These are phyloP conservation scores for Iris macrosiphon DNA, from an alignment of 106 monocot species.

Conservation along the genomic window DNA sequence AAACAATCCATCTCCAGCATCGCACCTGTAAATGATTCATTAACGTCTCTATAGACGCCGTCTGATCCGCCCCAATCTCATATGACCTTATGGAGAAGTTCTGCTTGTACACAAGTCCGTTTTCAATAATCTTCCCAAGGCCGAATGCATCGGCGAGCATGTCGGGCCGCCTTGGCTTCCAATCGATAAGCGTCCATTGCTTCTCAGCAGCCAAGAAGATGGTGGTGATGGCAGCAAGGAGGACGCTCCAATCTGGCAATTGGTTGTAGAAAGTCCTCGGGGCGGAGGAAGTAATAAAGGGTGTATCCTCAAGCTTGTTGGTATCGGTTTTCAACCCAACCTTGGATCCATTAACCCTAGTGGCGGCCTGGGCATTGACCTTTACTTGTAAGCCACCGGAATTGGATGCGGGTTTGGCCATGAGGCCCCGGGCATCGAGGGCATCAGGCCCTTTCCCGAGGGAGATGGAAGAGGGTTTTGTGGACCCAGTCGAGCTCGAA, in stretches of 20 bases:
- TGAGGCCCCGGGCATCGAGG: conserved; percentile 1
- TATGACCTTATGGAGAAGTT: conserved; percentile 42
- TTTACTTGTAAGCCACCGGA: conserved; percentile 22
- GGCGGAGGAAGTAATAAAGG: neutral
- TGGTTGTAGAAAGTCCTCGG: conserved; percentile 33
- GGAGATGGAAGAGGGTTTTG: neutral
- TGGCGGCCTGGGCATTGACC: conserved; percentile 23
- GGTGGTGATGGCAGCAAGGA: conserved; percentile 46
- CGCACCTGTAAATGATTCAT: conserved; percentile 58
- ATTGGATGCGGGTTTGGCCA: conserved; percentile 5
- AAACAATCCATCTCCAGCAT: neutral
- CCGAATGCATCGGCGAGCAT: conserved; percentile 34
- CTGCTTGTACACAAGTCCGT: conserved; percentile 30
- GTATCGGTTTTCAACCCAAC: conserved; percentile 19
- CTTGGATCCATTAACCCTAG: conserved; percentile 28
- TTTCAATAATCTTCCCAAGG: conserved; percentile 27
- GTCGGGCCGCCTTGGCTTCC: conserved; percentile 42
- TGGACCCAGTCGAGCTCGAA: too few species aligned
- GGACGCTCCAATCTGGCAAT: conserved; percentile 41
- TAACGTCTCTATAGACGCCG: conserved; percentile 49
- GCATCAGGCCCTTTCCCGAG: neutral
- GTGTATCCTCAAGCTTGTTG: conserved; percentile 17
- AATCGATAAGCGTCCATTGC: conserved; percentile 31
- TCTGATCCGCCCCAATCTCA: conserved; percentile 47
- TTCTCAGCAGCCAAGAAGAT: conserved; percentile 45